Base-by-base conservation (phyloP, 1,284 basidiomycete species). In the Phylloboletellus chloephorus region DNA sequence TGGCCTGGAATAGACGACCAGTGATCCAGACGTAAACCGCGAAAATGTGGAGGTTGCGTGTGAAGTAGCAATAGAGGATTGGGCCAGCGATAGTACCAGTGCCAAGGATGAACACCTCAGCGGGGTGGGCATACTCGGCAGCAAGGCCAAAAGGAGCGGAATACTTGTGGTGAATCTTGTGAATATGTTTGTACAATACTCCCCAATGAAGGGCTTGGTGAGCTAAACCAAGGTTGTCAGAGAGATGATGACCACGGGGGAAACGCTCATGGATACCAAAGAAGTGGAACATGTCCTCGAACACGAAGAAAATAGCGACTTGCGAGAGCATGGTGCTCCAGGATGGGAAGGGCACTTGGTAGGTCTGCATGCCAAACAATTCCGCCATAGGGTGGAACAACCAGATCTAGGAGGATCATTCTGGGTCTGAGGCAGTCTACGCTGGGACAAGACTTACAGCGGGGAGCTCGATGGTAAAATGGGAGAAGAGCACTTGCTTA, bases 131-230 rank as follows among this genome's bases (percentile, higher is more conserved):
- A 61, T 97, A 98, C 67, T 98, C 96, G 10, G 96, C 95, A 7
- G 95, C 93, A 23, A 98, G 80, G 56, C 95, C 95, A 61, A 98
- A 97, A 0, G 95, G 95, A 15, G 95, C 94, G 15, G 88, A 88
- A 68, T 94, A 97, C 62, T 96, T 93, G 79, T 98, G 95, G 67
- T 98, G 90, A 33, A 92, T 74, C 72, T 98, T 98, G 81, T 98
- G 95, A 52, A 98, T 93, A 68, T 96, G 75, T 71, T 93, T 96
- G 80, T 98, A 98, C 43, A 98, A 74, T 4, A 81, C 72, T 41
- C 91, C 89, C 59, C 79, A 89, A 71, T 98, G 95, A 15, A 96
- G 78, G 8, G 82, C 83, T 56, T 90, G 84, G 69, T 98, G 94
- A 9, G 90, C 92, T 82, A 49, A 10, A 24, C 44, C 46, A 44